These are phyloP conservation scores for Aureobasidium sp. DNA, from an alignment of 2,329 filamentous ascomycete genomes.

Conservation along the genomic window DNA sequence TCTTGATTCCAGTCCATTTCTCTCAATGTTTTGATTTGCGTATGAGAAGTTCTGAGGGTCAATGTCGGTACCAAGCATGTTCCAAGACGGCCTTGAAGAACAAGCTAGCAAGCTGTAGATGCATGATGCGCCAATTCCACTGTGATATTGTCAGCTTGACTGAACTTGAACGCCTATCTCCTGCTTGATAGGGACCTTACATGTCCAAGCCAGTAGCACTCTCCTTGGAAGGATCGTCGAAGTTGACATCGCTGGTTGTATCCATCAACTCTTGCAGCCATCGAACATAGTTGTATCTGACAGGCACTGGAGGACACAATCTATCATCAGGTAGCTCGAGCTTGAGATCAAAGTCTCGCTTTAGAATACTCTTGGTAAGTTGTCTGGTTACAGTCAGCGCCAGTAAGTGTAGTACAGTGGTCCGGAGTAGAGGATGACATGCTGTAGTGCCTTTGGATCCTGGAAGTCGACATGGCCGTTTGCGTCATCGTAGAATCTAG, in stretches of 20 bases:
- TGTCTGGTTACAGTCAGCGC: not conserved
- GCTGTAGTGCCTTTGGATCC: slow-evolving; percentile 66
- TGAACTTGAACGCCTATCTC: not conserved
- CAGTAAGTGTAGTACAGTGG: too few species aligned
- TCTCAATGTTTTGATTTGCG: slow-evolving; percentile 56
- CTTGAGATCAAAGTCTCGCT: slow-evolving; percentile 6
- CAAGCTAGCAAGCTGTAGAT: slow-evolving; percentile 85
- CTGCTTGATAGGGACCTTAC: slow-evolving; percentile 25
- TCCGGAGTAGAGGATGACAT: slow-evolving; percentile 22
- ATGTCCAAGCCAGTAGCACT: slow-evolving; percentile 67
- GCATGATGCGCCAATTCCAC: slow-evolving; percentile 78
- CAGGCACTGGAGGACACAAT: slow-evolving; percentile 8
- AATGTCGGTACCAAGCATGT: slow-evolving; percentile 52
- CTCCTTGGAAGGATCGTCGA: slow-evolving; percentile 40
- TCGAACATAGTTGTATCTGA: slow-evolving; percentile 69
- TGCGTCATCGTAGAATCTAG: slow-evolving; percentile 35
- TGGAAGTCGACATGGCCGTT: slow-evolving; percentile 68
- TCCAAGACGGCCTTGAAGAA: slow-evolving; percentile 57
- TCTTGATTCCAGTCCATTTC: slow-evolving; percentile 55
- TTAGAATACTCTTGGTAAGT: slow-evolving; percentile 12
- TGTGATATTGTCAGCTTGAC: slow-evolving; percentile 22
- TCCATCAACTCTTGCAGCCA: slow-evolving; percentile 82
- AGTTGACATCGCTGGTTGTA: slow-evolving; percentile 42
- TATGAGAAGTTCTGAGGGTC: slow-evolving; percentile 59
- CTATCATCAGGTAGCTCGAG: slow-evolving; percentile 8